Base-by-base conservation (phyloP, 1,284 basidiomycete genomes). In the Papiliotrema fonsecae region DNA sequence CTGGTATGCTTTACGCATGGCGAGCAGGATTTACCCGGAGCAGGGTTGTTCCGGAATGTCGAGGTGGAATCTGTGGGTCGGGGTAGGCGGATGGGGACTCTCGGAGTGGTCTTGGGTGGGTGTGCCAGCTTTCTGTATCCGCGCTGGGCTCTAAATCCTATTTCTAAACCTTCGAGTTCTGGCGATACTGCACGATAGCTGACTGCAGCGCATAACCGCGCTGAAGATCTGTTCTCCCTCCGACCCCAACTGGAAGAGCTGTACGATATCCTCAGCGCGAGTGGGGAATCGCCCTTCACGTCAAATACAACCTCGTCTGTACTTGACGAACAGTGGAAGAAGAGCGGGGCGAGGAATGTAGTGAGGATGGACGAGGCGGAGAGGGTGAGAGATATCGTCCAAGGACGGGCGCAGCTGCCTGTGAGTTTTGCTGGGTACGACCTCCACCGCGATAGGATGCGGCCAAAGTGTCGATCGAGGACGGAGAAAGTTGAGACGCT, bases 1-100 rank as follows among this genome's bases (percentile, higher is more conserved):
- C 45, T 67, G 3, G 53, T 72, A 2, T 44, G 55, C 0, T 67
- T 69, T 50, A 50, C 54, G 0, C 67, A 70, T 47, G 42, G 51
- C 24, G 52, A 6, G n/a, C 19, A 27, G 26, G 32, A 50, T 0
- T 28, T 61, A 7, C 60, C 60, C 1, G 62, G 59, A 3, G 63
- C 49, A 1, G 67, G 67, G 0, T 46, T 69, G 16, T 71, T 71
- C 42, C 41, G 65, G 16, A 65, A 57, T 42, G 47, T 59, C 9
- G 38, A 49, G 9, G 50, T 53, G 14, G 54, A 43, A 13, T 58
- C 56, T 22, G 45, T 50, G 9, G 56, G 62, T 1, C 48, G 69
- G 14, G 67, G 69, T 10, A 47, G 67, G 45, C 44, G 62, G 24
- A 72, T 72, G 69, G 69, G 61, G 4, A 68, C 64, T 7, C 35